These are phyloP conservation scores for Colletotrichum spaethianum DNA, from an alignment of 2,329 filamentous ascomycete species.

Conservation along the genomic window DNA sequence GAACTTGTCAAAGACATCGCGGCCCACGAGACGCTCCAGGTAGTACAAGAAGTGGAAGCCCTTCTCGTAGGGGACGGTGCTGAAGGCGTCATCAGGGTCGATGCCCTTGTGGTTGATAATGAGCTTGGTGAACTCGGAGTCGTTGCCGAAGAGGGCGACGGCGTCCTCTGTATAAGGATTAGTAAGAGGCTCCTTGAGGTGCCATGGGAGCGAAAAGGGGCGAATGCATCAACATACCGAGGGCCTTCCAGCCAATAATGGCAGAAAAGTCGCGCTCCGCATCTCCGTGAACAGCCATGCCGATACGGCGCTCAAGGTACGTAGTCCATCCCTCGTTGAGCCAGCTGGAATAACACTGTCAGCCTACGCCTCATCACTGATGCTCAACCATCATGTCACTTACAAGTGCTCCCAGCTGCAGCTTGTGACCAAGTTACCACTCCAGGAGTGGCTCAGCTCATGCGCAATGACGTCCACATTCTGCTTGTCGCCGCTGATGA, in stretches of 20 bases:
- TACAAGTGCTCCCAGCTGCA: conserved; percentile 87
- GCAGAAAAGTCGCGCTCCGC: conserved; percentile 92
- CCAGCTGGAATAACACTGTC: conserved; percentile 62
- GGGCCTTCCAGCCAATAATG: conserved; percentile 94
- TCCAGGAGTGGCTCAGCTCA: conserved; percentile 84
- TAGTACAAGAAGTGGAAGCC: conserved; percentile 95
- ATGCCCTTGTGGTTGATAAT: conserved; percentile 89
- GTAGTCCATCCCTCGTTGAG: conserved; percentile 90
- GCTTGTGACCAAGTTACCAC: conserved; percentile 86
- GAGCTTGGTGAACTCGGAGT: conserved; percentile 94
- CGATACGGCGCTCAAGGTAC: conserved; percentile 91
- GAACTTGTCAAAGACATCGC: conserved; percentile 92
- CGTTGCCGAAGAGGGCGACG: conserved; percentile 81
- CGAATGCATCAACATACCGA: conserved; percentile 62
- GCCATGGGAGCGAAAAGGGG: neutral
- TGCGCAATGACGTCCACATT: conserved; percentile 98
- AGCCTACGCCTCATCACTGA: neutral
- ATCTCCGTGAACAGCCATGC: conserved; percentile 83
- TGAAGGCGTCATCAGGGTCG: conserved; percentile 97
- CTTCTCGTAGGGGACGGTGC: conserved; percentile 93
- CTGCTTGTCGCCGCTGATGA: conserved; percentile 90
- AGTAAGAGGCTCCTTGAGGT: neutral
- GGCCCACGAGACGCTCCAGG: conserved; percentile 87
- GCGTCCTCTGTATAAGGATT: conserved; percentile 73
- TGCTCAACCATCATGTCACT: conserved; percentile 46